Evolutionary conservation across 1,139 yeast genomes (phyloP), one percentile per base, ranked within the genome.

Genomic region (Barnettozyma hawaiiensis): DNA sequence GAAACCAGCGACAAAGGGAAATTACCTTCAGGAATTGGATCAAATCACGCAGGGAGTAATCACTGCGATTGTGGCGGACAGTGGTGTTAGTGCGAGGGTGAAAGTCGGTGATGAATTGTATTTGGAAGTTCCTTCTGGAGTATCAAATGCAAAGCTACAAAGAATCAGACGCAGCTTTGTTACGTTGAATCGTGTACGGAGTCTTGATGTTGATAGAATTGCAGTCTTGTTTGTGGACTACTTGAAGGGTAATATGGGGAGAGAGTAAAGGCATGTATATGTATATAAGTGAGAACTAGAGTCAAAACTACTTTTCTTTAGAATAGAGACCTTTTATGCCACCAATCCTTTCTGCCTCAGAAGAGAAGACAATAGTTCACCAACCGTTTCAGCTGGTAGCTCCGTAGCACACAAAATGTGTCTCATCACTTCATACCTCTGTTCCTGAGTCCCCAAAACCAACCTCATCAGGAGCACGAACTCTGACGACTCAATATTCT

Each of bases 151-250:
- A 0, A 89, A 85, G 54, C 62, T 92, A 42, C 96, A 90, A 57
- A 71, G 97, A 48, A 71, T 85, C 21, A 73, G 96, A 60, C 71
- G 98, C 51, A 82, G 90, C 22, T 92, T 84, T 60, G 77, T 90
- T 26, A 70, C 78, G 26, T 70, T 92, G 58, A 89, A 92, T 61
- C 75, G 87, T 54, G 78, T 89, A 73, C 73, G 96, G 57, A 78
- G 81, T 34, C 63, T 70, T 26, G 92, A 85, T 46, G 60, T 69
- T 18, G 78, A 73, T 37, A 67, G 96, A 54, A 85, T 90, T 33
- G 72, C 72, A 7, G 77, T 81, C 1, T 60, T 85, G 55, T 89
- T 87, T 63, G 82, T 81, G 21, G 94, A 85, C 35, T 87, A 83
- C 58, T 63, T 86, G 45, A 77, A 78, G 52, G 75, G 71, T 50